Evolutionary conservation across 768 basidiomycete genomes (phyloP).

Genomic region (Collybiopsis luxurians): DNA sequence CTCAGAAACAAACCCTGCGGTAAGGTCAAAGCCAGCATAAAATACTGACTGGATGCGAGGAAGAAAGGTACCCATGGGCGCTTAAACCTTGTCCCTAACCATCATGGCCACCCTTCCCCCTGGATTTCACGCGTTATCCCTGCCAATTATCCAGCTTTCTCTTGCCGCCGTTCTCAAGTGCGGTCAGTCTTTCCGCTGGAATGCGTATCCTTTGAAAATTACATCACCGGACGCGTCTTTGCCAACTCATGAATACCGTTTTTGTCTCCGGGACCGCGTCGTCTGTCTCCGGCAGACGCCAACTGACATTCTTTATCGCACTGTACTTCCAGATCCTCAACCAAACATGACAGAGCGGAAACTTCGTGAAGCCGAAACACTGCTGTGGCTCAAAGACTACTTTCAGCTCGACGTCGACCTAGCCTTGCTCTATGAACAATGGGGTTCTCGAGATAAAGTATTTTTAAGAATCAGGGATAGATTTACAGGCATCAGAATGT

Average conservation of each 20-base stretch:
- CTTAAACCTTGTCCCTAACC: constrained; percentile 25
- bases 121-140: constrained; percentile 57
- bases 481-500: constrained; percentile 79
- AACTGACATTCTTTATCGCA: constrained; percentile 68
- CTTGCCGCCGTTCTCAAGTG: constrained; percentile 75
- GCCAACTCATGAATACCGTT: constrained; percentile 65
- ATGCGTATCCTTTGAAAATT: constrained; percentile 41
- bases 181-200: constrained; percentile 89
- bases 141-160: constrained; percentile 70
- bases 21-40: constrained; percentile 89
- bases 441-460: constrained; percentile 71
- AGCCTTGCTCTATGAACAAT: constrained; percentile 65
- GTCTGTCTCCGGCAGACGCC: constrained; percentile 76
- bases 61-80: constrained; percentile 63
- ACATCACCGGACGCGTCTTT: constrained; percentile 13
- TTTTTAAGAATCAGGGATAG: constrained; percentile 63
- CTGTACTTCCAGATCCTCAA: constrained; percentile 54
- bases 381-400: constrained; percentile 79
- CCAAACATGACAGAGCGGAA: constrained; percentile 30
- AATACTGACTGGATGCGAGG: constrained; percentile 86
- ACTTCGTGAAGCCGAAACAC: constrained; percentile 57
- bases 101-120: constrained; percentile 22
- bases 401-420: constrained; percentile 86
- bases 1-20: too few species aligned
- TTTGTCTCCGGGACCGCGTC: constrained; percentile 80